Base-by-base conservation (phyloP, 345 rosid genomes). In the Isatis tinctoria region DNA sequence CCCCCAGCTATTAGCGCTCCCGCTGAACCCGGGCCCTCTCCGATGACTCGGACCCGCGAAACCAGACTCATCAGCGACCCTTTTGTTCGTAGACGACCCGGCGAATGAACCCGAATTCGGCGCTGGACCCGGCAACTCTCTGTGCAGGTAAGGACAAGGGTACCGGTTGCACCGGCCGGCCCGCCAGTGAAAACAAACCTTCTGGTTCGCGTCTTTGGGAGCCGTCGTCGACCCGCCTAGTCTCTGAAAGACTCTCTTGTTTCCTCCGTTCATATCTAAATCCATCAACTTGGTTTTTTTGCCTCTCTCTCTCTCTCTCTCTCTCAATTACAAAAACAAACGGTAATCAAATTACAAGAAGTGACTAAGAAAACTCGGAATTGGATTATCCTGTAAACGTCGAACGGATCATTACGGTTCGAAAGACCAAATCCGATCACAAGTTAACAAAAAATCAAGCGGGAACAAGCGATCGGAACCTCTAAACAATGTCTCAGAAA, bases 111-210 rank as follows among this genome's bases (percentile, higher is more conserved):
- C 35, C 35, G 30, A 28, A 28, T 28, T 28, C 2, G 67, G 44
- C 60, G 62, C 51, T 4, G 75, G 72, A 20, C 67, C 44, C 14
- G 96, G 89, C 67, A 85, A 74, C 73, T 92, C 98, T 48, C 94
- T 61, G 77, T 90, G 99, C 7, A 92, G 81, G 67, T 8, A 95
- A 4, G 88, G 94, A 26, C 97, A 90, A 1, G 90, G 97, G 59
- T 27, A 78, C 0, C 98, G 83, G 27, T 10, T 85, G 74, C 99
- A 92, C 39, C 82, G 87, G 2, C 99, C 99, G n/a, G 97, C 91
- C 28, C 87, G 80, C 98, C 98, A 92, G 68, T 82, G 96, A 60
- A 17, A 87, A 78, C 98, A 95, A 6, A 90, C 99, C 75, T 85
- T 87, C 70, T 86, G 97, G 11, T 80, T 74, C 5, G 83, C 56